Conservation (phyloP, 257 asterid genomes). For the Nicotiana obtusifolia region DNA sequence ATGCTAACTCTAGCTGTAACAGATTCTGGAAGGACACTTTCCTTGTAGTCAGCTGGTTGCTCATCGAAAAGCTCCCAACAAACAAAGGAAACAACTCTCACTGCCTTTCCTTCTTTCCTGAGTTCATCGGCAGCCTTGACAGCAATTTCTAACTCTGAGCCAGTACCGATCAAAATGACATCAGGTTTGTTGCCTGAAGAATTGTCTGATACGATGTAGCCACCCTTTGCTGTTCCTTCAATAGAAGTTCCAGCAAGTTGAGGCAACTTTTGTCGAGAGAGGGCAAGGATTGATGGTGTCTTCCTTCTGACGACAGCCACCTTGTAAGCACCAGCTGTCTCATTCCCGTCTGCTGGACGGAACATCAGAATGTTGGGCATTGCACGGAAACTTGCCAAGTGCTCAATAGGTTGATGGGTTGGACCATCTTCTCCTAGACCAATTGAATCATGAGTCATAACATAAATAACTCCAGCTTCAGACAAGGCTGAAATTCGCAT, state of each 20-base stretch:
- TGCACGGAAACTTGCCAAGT: conserved; percentile 73
- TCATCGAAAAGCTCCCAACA: conserved; percentile 77
- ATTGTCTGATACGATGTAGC: conserved; percentile 49
- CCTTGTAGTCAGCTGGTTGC: conserved; percentile 71
- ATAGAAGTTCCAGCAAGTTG: conserved; percentile 59
- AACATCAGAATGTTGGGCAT: conserved; percentile 68
- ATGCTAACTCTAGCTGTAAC: conserved; percentile 73
- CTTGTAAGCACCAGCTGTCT: conserved; percentile 76
- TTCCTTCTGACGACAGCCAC: conserved; percentile 65
- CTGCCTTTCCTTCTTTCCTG: conserved; percentile 70
- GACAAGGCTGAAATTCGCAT: conserved; percentile 71
- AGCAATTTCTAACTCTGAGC: conserved; percentile 70
- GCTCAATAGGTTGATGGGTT: conserved; percentile 75
- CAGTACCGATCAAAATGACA: conserved; percentile 55
- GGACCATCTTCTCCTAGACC: conserved; percentile 82
- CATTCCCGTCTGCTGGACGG: conserved; percentile 90
- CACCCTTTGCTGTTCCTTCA: conserved; percentile 72
- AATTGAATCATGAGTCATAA: conserved; percentile 71
- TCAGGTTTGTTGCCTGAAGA: conserved; percentile 62
- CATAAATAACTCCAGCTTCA: conserved; percentile 62
- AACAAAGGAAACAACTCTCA: conserved; percentile 75
- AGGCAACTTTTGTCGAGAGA: conserved; percentile 60
- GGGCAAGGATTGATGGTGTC: conserved; percentile 67
- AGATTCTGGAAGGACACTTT: conserved; percentile 51
- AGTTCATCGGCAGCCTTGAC: conserved; percentile 63